Evolutionary conservation across 176 grass and related monocot genomes (phyloP).

Genomic region (Poa annua): DNA sequence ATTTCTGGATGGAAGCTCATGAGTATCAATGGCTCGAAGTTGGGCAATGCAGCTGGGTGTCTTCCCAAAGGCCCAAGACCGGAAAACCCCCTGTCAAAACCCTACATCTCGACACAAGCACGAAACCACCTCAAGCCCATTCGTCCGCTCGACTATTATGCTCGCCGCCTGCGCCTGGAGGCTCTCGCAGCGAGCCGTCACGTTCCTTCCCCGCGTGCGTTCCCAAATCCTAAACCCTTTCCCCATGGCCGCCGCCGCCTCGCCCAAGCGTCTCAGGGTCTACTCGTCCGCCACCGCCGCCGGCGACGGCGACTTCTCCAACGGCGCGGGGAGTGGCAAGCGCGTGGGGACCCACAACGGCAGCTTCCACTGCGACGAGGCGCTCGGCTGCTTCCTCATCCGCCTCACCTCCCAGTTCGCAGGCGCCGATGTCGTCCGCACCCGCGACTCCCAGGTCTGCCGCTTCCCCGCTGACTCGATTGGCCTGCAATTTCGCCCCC

Average conservation of each 20-base stretch:
- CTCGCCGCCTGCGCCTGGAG: constrained; percentile 55
- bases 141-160: constrained; percentile 32
- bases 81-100: constrained; percentile 27
- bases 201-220: constrained; percentile 42
- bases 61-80: neutral
- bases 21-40: neutral
- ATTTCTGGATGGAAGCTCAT: too few relatives aligned
- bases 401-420: constrained; percentile 90
- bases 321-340: constrained; percentile 50
- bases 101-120: constrained; percentile 22
- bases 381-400: constrained; percentile 95
- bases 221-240: constrained; percentile 47
- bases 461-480: neutral
- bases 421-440: constrained; percentile 78
- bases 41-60: neutral
- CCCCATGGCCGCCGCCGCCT: constrained; percentile 59
- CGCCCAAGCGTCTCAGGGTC: constrained; percentile 63
- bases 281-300: constrained; percentile 28
- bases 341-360: constrained; percentile 96
- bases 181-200: constrained; percentile 63
- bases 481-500: constrained; percentile 9
- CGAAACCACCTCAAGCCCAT: neutral
- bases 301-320: constrained; percentile 39
- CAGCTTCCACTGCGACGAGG: constrained; percentile 99
- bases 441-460: constrained; percentile 74